phyloP scores from a whole-genome alignment of 371 early-diverging fungal genomes.

The Lichtheimia ramosa region DNA sequence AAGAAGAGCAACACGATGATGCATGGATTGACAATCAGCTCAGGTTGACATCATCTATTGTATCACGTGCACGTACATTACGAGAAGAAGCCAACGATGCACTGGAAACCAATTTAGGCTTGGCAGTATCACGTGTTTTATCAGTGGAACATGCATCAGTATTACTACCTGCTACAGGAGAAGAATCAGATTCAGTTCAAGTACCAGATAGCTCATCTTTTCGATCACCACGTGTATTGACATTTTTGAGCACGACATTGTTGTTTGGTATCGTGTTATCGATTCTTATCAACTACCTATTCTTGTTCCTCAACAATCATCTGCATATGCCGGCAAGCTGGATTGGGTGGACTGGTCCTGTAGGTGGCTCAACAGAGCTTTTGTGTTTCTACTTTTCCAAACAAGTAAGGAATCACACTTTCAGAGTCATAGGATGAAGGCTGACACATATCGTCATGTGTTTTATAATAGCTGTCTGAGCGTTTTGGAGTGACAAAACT shows the following conservation, averaged over 20 bases:
- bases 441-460: too few species aligned
- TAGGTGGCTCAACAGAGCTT: slow-evolving; percentile 38
- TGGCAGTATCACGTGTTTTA: slow-evolving; percentile 34
- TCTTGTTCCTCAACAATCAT: slow-evolving; percentile 27
- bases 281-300: slow-evolving; percentile 42
- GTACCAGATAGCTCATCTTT: background rate
- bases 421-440: background rate
- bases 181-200: slow-evolving; percentile 1
- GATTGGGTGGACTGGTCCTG: slow-evolving; percentile 43
- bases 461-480: slow-evolving; percentile 32
- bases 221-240: slow-evolving; percentile 16
- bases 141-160: slow-evolving; percentile 32
- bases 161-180: background rate
- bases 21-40: slow-evolving; percentile 7
- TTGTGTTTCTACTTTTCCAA: slow-evolving; percentile 33
- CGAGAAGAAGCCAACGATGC: slow-evolving; percentile 44
- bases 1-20: background rate
- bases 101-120: slow-evolving; percentile 28
- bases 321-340: slow-evolving; percentile 27
- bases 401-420: slow-evolving; percentile 15
- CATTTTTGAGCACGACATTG: slow-evolving; percentile 27
- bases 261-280: slow-evolving; percentile 34
- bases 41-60: slow-evolving; percentile 11
- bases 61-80: slow-evolving; percentile 10
- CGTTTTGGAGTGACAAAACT: slow-evolving; percentile 41